Evolutionary conservation across 352 stramenopile species (phyloP), one percentile per base, ranked within the genome.

Genomic region (Phytophthora sp.): DNA sequence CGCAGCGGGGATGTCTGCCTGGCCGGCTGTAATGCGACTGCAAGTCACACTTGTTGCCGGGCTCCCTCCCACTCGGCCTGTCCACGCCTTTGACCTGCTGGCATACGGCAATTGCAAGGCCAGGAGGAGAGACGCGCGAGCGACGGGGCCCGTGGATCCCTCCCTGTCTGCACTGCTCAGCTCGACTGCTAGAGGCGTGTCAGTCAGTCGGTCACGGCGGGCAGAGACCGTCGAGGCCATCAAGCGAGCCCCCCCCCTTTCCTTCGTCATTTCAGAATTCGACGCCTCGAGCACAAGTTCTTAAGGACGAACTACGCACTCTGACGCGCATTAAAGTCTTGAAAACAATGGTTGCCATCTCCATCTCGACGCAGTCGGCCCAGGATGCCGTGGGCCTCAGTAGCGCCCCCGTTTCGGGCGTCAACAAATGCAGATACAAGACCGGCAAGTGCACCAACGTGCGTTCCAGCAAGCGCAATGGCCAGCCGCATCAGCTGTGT

Each of bases 401-500:
- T 24, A 63, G 54, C 15, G 23, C 49, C 3, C 44, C 59, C 16
- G 31, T 60, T 9, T 56, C 52, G 13, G 47, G 61, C 6, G 13
- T 46, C 30, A 77, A 59, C 57, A 82, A 79, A 54, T 96, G 88
- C 74, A 76, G 86, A 45, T 96, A 96, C 82, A 93, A 94, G 75
- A 96, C 88, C 7, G 88, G 88, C 68, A 96, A 96, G 49, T 96
- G 88, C 78, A 84, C 58, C 59, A 93, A 96, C 70, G 53, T 69
- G 55, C 88, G 88, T 53, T 93, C 86, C 39, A 84, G 75, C 66
- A 96, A 96, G 61, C 86, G 85, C 73, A 94, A 96, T 55, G 88
- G 88, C 59, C 81, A 93, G 71, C 84, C 80, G 52, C 88, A 96
- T 68, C 86, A 94, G 66, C 73, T 96, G n/a, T 96, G 88, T 52